Evolutionary conservation across 306 rosid species (phyloP), one percentile per base, ranked within the genome.

Genomic region (Pachyrhizus erosus): DNA sequence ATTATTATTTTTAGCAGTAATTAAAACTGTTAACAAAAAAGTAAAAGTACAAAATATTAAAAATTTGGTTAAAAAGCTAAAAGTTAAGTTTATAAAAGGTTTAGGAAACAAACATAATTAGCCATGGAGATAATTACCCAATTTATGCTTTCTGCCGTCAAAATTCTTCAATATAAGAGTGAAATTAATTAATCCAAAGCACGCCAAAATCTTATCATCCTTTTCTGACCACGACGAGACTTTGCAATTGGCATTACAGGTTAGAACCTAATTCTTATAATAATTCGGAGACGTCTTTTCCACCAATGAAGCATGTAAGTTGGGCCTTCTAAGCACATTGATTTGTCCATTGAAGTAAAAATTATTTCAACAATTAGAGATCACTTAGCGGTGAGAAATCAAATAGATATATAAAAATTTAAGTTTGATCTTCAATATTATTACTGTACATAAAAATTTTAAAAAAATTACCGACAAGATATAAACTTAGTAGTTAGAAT

Each of bases 181-280:
- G 71, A 17, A 20, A 72, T 76, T 57, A 9, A 60, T 60, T 55
- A 29, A 76, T 77, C 64, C 75, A 33, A 62, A 58, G 73, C 46
- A 27, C 26, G 26, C 43, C 55, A 11, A 58, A 3, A 42, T 58
- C 57, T 5, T 60, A 58, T 58, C 42, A 58, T 24, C 14, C 64
- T 77, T 79, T 68, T 77, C 37, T 79, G 43, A 68, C 58, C 76
- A 24, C n/a, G 43, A 79, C 75, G 11, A 29, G 31, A 42, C 39
- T 3, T 34, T 34, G 5, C 39, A 34, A 5, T 34, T 34, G 0
- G 5, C 82, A 8, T 49, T 20, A 7, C 12, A 34, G 18, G 15
- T 65, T 67, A 49, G 31, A 58, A 21, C 67, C 39, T 46, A 29
- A 40, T 58, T 13, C 70, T 48, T 48, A 40, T 14, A 7, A 78